phyloP scores from a whole-genome alignment of 345 rosid genomes.

The Heritiera littoralis region DNA sequence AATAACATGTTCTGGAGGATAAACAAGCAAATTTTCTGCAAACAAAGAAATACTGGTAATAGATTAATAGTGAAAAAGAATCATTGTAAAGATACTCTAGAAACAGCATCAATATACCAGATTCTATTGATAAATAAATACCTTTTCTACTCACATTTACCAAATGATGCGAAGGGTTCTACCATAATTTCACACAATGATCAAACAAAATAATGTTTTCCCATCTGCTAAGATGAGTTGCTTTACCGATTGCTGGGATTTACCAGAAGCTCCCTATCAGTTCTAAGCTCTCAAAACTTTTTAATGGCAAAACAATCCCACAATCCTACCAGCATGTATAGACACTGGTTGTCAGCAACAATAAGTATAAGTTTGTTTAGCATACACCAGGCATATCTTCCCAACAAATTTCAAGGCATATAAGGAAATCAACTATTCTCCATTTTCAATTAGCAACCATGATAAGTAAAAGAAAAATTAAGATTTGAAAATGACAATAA shows the following conservation, averaged over 20 bases:
- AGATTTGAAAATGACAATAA: background rate
- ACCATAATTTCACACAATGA: slow-evolving; percentile 1
- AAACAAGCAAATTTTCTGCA: slow-evolving; percentile 83
- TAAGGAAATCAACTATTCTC: slow-evolving; percentile 1
- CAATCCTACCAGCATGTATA: background rate
- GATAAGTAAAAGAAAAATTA: background rate
- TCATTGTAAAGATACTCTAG: background rate
- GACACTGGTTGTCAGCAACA: background rate
- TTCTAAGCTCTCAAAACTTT: slow-evolving; percentile 2
- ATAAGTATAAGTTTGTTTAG: too few species aligned
- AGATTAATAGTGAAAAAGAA: slow-evolving; percentile 15
- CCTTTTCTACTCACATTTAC: background rate
- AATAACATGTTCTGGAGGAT: slow-evolving; percentile 84
- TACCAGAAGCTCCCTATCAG: background rate
- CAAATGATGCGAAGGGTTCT: background rate
- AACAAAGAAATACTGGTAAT: slow-evolving; percentile 14
- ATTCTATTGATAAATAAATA: background rate
- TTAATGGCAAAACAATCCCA: background rate
- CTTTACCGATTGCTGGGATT: background rate
- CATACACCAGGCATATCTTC: background rate
- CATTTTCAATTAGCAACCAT: background rate
- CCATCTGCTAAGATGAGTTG: background rate
- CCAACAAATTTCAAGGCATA: slow-evolving; percentile 5
- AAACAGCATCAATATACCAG: background rate
- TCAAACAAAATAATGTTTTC: background rate